Percentiles rank a stretch among this genome's conserved stretches.
Conservation (phyloP, 1,284 basidiomycete species). For the Filobasidium uniguttulatum region DNA sequence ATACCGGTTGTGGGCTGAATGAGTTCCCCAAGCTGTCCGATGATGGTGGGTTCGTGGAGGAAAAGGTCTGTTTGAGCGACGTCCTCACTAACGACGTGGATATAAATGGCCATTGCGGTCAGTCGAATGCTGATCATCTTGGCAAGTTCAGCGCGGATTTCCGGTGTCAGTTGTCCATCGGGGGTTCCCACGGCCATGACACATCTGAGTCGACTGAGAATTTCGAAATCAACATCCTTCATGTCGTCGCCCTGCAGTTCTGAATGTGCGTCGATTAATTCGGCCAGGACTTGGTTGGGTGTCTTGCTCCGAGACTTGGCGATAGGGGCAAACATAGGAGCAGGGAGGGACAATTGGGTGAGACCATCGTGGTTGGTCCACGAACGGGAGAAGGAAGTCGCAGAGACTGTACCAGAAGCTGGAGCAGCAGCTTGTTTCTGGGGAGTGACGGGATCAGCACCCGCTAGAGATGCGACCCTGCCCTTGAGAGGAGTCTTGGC, state of each 20-base stretch:
- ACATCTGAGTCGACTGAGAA: constrained; percentile 74
- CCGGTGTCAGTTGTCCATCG: constrained; percentile 47
- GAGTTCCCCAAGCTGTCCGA: constrained; percentile 75
- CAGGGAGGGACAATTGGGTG: constrained; percentile 26
- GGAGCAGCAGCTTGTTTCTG: constrained; percentile 5
- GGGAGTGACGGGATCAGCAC: not conserved
- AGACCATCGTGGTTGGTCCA: constrained; percentile 24
- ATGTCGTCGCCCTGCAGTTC: constrained; percentile 43
- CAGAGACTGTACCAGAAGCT: constrained; percentile 9
- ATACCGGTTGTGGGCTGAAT: constrained; percentile 54
- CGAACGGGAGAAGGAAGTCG: constrained; percentile 12
- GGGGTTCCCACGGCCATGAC: constrained; percentile 51
- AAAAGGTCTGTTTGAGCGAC: constrained; percentile 71
- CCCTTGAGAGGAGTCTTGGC: not conserved
- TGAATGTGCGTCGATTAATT: constrained; percentile 13
- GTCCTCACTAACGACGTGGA: constrained; percentile 60
- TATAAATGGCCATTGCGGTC: constrained; percentile 70
- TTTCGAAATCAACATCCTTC: constrained; percentile 75
- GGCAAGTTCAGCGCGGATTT: constrained; percentile 1
- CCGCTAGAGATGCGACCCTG: not conserved
- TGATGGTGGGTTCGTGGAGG: constrained; percentile 84
- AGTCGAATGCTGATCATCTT: constrained; percentile 70
- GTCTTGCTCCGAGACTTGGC: constrained; percentile 12
- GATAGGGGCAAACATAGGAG: constrained; percentile 19
- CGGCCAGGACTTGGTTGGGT: constrained; percentile 15